A percentile compares a stretch with the other conserved stretches of the same genome.
Evolutionary conservation across 768 basidiomycete genomes (phyloP).

Genomic region (Lactifluus rugatus): DNA sequence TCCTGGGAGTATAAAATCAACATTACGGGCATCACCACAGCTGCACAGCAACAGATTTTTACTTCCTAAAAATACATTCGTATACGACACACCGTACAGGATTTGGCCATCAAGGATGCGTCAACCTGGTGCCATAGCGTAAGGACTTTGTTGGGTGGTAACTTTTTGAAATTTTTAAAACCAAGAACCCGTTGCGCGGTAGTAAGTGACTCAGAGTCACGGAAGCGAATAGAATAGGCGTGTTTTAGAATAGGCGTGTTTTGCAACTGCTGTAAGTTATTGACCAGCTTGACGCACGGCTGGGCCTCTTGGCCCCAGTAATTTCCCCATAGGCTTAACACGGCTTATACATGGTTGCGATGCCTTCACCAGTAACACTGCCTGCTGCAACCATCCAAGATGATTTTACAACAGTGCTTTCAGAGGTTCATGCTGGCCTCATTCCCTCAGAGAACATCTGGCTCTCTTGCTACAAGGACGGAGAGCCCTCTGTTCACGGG

Average conservation of each 20-base stretch:
- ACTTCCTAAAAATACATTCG: no score
- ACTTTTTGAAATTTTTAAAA: background rate
- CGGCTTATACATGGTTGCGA: background rate
- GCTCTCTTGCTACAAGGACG: constrained; percentile 19
- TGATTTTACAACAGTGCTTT: constrained; percentile 15
- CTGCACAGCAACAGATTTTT: background rate
- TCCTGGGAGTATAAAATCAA: background rate
- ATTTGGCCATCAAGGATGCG: no score
- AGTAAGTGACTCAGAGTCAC: background rate
- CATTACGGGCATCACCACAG: background rate
- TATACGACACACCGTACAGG: no score
- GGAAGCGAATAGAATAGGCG: no score
- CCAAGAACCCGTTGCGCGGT: background rate
- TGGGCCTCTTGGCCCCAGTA: no score
- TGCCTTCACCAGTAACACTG: constrained; percentile 9
- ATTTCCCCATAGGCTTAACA: background rate
- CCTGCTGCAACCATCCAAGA: constrained; percentile 18
- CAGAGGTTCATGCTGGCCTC: constrained; percentile 15
- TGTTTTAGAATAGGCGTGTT: no score
- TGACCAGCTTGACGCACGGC: background rate
- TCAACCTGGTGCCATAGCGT: no score
- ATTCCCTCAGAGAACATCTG: constrained; percentile 18
- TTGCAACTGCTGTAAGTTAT: background rate
- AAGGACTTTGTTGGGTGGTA: no score
- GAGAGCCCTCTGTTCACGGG: constrained; percentile 17